These are phyloP conservation scores for Tetrapyrgos nigripes DNA, from an alignment of 1,284 basidiomycete genomes.

Conservation along the genomic window DNA sequence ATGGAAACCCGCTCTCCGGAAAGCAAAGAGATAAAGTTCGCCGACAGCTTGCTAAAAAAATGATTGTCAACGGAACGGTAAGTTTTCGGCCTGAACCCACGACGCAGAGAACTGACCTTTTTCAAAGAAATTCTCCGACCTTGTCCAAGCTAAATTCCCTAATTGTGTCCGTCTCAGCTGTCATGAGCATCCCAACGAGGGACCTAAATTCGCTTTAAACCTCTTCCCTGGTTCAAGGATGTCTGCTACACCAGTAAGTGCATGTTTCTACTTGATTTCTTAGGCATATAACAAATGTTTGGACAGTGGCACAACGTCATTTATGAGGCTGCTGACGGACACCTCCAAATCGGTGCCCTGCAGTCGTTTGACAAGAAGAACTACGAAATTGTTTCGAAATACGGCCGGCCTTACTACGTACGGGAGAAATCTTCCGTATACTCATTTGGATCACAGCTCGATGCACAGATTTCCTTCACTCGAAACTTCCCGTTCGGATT, in stretches of 20 bases:
- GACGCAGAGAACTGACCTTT: neutral
- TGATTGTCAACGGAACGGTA: neutral
- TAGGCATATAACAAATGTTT: neutral
- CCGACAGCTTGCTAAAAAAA: neutral
- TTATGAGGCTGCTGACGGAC: neutral
- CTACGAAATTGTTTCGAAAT: no score
- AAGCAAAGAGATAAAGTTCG: neutral
- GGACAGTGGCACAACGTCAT: neutral
- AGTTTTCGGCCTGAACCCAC: neutral
- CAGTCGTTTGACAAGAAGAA: no score
- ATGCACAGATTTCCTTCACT: neutral
- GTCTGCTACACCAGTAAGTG: neutral
- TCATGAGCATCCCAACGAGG: no score
- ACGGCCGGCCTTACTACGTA: neutral
- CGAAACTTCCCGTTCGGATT: neutral
- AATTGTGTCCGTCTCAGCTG: neutral
- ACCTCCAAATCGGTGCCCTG: no score
- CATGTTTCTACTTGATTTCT: neutral
- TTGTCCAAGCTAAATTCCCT: neutral
- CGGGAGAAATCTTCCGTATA: neutral
- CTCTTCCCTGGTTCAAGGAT: neutral
- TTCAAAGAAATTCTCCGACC: no score
- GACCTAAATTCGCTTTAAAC: no score
- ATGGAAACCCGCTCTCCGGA: neutral
- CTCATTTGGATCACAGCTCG: neutral